Percentiles rank a stretch among this genome's conserved stretches.
Evolutionary conservation across 2,329 filamentous ascomycete genomes (phyloP).

Genomic region (Epichloe sp.): DNA sequence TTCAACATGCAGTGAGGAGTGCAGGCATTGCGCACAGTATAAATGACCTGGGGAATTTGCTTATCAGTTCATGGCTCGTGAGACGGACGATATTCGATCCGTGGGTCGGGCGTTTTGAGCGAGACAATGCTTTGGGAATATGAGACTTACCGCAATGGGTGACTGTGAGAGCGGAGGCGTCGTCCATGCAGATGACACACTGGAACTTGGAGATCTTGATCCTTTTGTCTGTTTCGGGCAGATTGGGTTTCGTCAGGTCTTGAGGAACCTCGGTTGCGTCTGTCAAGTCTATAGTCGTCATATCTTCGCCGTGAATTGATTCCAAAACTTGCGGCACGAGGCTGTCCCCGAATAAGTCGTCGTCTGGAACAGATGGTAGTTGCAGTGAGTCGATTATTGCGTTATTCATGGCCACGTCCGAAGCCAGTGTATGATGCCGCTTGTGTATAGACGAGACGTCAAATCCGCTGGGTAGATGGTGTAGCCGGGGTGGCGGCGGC

Average conservation of each 20-base stretch:
- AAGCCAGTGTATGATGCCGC: slow-evolving; percentile 12
- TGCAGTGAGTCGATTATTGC: not conserved
- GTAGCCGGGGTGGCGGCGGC: slow-evolving; percentile 9
- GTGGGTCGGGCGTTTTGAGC: too few species aligned
- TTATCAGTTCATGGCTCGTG: not conserved
- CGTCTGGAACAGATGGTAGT: slow-evolving; percentile 7
- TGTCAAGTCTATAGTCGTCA: slow-evolving; percentile 22
- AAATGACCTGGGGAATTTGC: slow-evolving; percentile 36
- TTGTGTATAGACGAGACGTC: slow-evolving; percentile 12
- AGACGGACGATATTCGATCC: too few species aligned
- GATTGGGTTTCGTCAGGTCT: slow-evolving; percentile 25
- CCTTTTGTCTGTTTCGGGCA: slow-evolving; percentile 29
- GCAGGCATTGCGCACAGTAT: slow-evolving; percentile 50
- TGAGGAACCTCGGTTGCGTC: slow-evolving; percentile 31
- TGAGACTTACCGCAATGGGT: slow-evolving; percentile 51
- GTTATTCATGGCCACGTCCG: not conserved
- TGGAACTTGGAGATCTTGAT: slow-evolving; percentile 44
- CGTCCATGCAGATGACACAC: slow-evolving; percentile 57
- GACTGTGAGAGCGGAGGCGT: slow-evolving; percentile 42
- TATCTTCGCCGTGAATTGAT: slow-evolving; percentile 10
- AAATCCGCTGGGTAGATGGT: not conserved
- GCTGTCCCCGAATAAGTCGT: slow-evolving; percentile 17
- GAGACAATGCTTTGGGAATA: too few species aligned
- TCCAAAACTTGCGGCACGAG: slow-evolving; percentile 1
- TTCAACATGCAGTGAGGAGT: slow-evolving; percentile 45